Evolutionary conservation across 129 eudicot genomes (phyloP).

Genomic region (Erigeron canadensis): DNA sequence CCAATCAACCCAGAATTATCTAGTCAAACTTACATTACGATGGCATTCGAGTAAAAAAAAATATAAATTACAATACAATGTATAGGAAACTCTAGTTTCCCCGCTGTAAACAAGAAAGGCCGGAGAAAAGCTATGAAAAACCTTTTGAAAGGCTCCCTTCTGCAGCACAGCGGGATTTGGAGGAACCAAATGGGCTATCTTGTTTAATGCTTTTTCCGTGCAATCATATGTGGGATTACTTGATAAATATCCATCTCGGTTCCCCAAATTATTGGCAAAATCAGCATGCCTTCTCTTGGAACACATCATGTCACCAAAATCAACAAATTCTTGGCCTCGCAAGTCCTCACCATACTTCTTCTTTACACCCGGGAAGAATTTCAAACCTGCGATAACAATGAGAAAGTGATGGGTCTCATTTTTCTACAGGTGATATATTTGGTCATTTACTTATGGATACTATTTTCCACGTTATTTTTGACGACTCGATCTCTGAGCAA

Average conservation of each 20-base stretch:
- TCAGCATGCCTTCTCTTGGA: slow-evolving; percentile 42
- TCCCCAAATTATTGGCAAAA: neutral
- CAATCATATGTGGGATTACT: slow-evolving; percentile 28
- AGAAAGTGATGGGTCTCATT: neutral
- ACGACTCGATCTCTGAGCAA: too few species aligned
- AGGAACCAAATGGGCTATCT: slow-evolving; percentile 27
- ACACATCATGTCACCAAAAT: slow-evolving; percentile 15
- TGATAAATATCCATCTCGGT: neutral
- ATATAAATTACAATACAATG: slow-evolving; percentile 16
- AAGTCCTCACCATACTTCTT: slow-evolving; percentile 52
- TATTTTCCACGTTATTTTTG: too few species aligned
- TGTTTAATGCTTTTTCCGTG: slow-evolving; percentile 32
- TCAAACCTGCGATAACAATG: slow-evolving; percentile 51
- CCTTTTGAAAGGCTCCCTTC: slow-evolving; percentile 92
- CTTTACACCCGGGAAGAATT: slow-evolving; percentile 70
- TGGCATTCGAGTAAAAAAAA: neutral
- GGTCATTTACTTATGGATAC: too few species aligned
- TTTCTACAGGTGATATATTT: too few species aligned
- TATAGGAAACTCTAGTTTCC: slow-evolving; percentile 52
- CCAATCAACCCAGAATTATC: neutral
- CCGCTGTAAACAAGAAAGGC: slow-evolving; percentile 51
- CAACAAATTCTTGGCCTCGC: slow-evolving; percentile 28
- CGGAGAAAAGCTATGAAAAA: slow-evolving; percentile 70
- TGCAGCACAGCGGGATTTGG: slow-evolving; percentile 49
- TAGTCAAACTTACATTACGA: neutral